These are phyloP conservation scores for Xylaria venustula DNA, from an alignment of 495 filamentous ascomycete genomes.

Conservation along the genomic window DNA sequence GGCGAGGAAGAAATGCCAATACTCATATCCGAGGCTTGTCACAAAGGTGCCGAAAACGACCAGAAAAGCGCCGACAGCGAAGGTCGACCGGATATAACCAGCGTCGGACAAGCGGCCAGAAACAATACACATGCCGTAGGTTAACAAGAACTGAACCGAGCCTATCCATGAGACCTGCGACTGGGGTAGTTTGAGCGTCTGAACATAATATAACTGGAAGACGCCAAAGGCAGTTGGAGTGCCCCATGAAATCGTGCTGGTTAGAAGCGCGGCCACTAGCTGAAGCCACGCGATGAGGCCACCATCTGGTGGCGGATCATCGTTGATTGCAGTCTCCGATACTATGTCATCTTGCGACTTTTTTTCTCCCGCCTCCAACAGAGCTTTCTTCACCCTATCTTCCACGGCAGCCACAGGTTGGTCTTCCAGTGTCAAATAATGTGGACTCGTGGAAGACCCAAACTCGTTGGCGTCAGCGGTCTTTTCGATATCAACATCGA, in stretches of 20 bases:
- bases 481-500: background rate
- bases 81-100: conserved; percentile 38
- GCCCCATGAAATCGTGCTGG: conserved; percentile 45
- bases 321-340: background rate
- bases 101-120: conserved; percentile 44
- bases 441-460: background rate
- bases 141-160: conserved; percentile 44
- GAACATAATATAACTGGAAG: conserved; percentile 47
- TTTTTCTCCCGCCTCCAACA: background rate
- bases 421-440: background rate
- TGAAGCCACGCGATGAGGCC: conserved; percentile 43
- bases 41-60: conserved; percentile 43
- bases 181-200: conserved; percentile 39
- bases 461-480: background rate
- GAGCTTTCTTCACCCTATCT: background rate
- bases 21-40: conserved; percentile 38
- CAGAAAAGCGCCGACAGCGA: conserved; percentile 32
- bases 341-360: background rate
- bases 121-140: conserved; percentile 36
- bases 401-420: background rate
- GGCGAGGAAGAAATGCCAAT: conserved; percentile 46
- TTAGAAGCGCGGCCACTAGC: conserved; percentile 37
- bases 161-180: conserved; percentile 48
- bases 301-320: conserved; percentile 33
- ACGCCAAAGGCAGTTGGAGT: conserved; percentile 44